Evolutionary conservation across 345 rosid species (phyloP), one percentile per base, ranked within the genome.

Genomic region (Gossypium thurberi): DNA sequence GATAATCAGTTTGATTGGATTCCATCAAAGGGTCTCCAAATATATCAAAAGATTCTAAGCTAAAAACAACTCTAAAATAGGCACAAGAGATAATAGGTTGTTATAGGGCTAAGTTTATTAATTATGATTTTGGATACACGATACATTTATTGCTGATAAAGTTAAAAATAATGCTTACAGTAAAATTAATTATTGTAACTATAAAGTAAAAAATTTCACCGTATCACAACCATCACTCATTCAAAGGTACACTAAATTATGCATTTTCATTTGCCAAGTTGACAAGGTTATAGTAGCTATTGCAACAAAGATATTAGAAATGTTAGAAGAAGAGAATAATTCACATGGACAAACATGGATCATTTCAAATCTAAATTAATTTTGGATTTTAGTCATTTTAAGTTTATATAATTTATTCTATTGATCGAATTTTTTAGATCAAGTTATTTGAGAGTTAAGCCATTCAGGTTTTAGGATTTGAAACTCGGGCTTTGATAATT

Each of bases 1-100:
- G 23, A 50, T 57, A 64, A 78, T 75, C 64, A 25, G 10, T 50
- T 65, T 67, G 75, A 77, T 52, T 66, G 70, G 64, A 61, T 73
- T 75, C 64, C 57, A 60, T 44, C 53, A 59, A 72, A 21, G 37
- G 21, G 9, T 26, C 44, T 67, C 23, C 20, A 25, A 67, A 25
- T 48, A 26, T 26, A 21, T 48, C 8, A 14, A 33, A 33, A 67
- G 21, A 47, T 67, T 67, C 71, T 6, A 14, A 46, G 3, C 40
- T 37, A 46, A 23, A 23, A 53, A 65, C 11, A 44, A 46, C 13
- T 65, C 56, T 15, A 14, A 68, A 48, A 48, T 55, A 8, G 10
- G 21, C n/a, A 33, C 6, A 33, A 33, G 1, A 5, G 7, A 33
- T 33, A 33, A 33, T 33, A 33, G 40, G 7, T 5, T 5, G 1